These are phyloP conservation scores for Lasiosphaeria ovina DNA, from an alignment of 495 filamentous ascomycete genomes.

Conservation along the genomic window DNA sequence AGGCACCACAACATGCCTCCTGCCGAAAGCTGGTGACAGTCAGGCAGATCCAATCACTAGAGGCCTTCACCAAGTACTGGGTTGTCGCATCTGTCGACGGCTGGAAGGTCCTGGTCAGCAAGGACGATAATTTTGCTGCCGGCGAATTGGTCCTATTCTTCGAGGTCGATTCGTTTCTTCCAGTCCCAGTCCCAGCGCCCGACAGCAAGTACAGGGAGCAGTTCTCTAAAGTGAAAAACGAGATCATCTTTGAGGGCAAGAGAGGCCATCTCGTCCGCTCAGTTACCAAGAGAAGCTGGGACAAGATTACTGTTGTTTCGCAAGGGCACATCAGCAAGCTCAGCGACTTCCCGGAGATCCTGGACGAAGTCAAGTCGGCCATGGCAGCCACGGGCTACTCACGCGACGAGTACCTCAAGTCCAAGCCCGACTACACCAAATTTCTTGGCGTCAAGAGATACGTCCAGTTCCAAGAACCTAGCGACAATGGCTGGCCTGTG, in stretches of 20 bases:
- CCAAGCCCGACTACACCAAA: too few species aligned
- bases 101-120: conserved; percentile 21
- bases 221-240: conserved; percentile 8
- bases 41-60: conserved; percentile 6
- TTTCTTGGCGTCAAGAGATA: conserved; percentile 19
- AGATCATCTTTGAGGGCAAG: conserved; percentile 1
- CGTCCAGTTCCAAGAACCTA: conserved; percentile 3
- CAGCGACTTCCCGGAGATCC: conserved; percentile 7
- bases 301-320: conserved; percentile 9
- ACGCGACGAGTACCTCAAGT: too few species aligned
- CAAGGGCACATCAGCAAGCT: conserved; percentile 25
- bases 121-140: background rate
- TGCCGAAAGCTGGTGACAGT: conserved; percentile 20
- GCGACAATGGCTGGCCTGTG: background rate
- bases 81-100: conserved; percentile 16
- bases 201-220: background rate
- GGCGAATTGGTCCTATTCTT: conserved; percentile 17
- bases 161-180: conserved; percentile 26
- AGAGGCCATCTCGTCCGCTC: conserved; percentile 20
- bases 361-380: background rate
- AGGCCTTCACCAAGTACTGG: background rate
- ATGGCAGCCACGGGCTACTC: too few species aligned
- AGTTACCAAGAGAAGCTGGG: background rate
- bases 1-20: too few species aligned
- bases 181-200: too few species aligned